phyloP scores from a whole-genome alignment of 202 grass and related monocot species.

The Panicum hallii region DNA sequence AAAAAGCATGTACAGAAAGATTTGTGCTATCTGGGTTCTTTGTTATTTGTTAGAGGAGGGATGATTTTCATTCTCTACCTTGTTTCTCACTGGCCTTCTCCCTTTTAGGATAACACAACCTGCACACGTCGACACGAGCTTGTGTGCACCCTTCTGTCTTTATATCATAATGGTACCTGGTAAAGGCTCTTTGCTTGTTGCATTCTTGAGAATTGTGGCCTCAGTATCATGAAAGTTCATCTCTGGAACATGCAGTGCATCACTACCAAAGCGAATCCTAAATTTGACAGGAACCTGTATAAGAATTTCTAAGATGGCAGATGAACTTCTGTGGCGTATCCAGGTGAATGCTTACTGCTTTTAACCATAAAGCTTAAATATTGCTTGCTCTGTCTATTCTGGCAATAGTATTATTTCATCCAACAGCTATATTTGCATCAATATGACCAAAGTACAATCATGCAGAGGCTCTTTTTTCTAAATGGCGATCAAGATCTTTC shows the following conservation, averaged over 20 bases:
- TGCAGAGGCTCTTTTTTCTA: conserved; percentile 96
- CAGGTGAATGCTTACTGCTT: conserved; percentile 57
- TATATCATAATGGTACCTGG: conserved; percentile 69
- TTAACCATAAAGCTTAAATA: conserved; percentile 40
- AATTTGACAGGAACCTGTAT: conserved; percentile 72
- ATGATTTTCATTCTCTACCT: conserved; percentile 21
- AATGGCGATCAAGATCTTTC: conserved; percentile 95
- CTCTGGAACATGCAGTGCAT: conserved; percentile 56
- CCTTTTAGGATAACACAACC: conserved; percentile 59
- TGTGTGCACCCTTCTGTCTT: conserved; percentile 62
- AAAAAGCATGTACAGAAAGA: background rate
- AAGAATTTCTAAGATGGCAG: conserved; percentile 64
- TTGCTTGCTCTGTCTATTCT: conserved; percentile 40
- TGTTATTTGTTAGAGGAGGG: background rate
- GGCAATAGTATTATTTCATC: conserved; percentile 40
- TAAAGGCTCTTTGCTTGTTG: conserved; percentile 55
- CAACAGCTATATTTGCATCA: conserved; percentile 27
- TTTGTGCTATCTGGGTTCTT: conserved; percentile 16
- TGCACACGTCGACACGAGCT: conserved; percentile 66
- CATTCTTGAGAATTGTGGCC: conserved; percentile 34
- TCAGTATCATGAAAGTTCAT: conserved; percentile 14
- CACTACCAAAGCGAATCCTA: conserved; percentile 61
- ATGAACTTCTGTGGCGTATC: conserved; percentile 82
- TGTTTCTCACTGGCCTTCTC: conserved; percentile 40
- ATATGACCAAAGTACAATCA: conserved; percentile 34